These are phyloP conservation scores for Alnus rubra DNA, from an alignment of 306 rosid genomes.

Conservation along the genomic window DNA sequence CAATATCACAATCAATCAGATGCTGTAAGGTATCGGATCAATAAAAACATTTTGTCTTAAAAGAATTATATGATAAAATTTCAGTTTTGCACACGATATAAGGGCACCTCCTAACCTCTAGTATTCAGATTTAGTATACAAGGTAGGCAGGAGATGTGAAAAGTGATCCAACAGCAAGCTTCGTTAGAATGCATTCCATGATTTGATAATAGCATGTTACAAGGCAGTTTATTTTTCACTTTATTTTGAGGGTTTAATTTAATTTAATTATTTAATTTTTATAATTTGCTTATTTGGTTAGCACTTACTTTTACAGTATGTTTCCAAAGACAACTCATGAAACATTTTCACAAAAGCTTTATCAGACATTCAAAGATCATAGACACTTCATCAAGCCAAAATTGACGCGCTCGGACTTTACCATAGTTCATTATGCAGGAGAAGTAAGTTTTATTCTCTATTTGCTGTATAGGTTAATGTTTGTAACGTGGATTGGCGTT, in stretches of 20 bases:
- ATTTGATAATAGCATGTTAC: neutral
- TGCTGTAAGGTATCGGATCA: neutral
- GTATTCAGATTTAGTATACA: neutral
- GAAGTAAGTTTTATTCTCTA: constrained; percentile 59
- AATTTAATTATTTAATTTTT: neutral
- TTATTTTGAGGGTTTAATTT: neutral
- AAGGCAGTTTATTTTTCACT: neutral
- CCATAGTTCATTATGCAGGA: constrained; percentile 87
- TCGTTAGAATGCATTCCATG: neutral
- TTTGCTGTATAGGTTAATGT: constrained; percentile 18
- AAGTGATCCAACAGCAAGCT: neutral
- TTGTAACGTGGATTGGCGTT: constrained; percentile 17
- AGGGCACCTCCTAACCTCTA: neutral
- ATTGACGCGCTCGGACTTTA: constrained; percentile 80
- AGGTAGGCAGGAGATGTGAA: neutral
- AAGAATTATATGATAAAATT: no score
- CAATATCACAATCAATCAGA: neutral
- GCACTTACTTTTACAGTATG: constrained; percentile 55
- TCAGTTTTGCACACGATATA: neutral
- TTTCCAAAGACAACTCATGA: constrained; percentile 93
- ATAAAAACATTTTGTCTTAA: neutral
- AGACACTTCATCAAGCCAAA: constrained; percentile 93
- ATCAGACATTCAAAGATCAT: constrained; percentile 83
- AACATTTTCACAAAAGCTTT: constrained; percentile 82
- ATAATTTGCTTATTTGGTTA: constrained; percentile 13